Evolutionary conservation across 345 rosid genomes (phyloP).

Genomic region (Cardiospermum halicacabum): DNA sequence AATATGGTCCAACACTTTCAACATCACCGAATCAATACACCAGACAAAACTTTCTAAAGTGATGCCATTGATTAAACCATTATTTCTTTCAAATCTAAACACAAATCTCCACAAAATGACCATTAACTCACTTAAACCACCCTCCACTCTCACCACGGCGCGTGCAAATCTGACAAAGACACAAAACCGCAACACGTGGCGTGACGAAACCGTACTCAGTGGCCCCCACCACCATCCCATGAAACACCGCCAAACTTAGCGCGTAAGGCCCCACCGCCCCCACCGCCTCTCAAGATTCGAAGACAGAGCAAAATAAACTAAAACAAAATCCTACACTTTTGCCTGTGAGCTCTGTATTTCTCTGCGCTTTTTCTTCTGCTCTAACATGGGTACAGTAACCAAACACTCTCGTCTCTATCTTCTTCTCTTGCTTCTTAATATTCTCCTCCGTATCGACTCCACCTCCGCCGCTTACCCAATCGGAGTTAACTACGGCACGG

Average conservation of each 20-base stretch:
- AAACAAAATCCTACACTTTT: not conserved
- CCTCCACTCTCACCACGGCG: not conserved
- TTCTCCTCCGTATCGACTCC: slow-evolving; percentile 5
- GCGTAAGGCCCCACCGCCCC: not conserved
- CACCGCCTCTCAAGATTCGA: not conserved
- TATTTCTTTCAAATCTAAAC: not conserved
- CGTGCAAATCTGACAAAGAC: not conserved
- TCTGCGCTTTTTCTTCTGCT: not conserved
- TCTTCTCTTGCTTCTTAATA: slow-evolving; percentile 18
- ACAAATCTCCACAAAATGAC: not conserved
- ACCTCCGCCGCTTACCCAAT: slow-evolving; percentile 36
- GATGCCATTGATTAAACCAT: not conserved
- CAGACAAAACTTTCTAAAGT: no score
- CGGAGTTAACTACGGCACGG: slow-evolving; percentile 85
- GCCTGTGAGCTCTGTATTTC: not conserved
- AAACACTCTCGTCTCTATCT: not conserved
- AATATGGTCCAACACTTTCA: no score
- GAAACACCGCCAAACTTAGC: not conserved
- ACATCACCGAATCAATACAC: no score
- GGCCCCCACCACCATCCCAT: not conserved
- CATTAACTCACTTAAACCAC: not conserved
- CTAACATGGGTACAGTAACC: slow-evolving; percentile 3
- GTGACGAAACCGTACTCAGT: not conserved
- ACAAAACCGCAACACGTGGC: not conserved
- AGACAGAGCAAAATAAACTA: not conserved